A percentile compares a stretch with the other conserved stretches of the same genome.
Conservation (phyloP, 2,329 filamentous ascomycete species). For the Aphanocladium album region DNA sequence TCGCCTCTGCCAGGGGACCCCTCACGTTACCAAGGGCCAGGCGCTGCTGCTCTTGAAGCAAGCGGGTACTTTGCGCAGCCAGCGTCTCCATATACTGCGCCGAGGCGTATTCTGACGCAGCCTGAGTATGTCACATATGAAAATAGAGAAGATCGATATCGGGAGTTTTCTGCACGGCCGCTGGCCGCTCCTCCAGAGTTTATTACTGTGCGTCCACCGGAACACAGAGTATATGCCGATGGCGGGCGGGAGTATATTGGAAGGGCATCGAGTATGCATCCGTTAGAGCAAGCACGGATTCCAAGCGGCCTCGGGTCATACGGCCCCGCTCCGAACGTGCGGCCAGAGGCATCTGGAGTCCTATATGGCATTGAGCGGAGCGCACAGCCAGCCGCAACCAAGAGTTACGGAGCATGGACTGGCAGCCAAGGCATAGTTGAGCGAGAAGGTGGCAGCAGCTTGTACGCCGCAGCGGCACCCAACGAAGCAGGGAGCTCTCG, state of each 20-base stretch:
- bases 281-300: constrained; percentile 41
- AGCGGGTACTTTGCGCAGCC: constrained; percentile 44
- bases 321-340: constrained; percentile 39
- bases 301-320: constrained; percentile 36
- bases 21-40: constrained; percentile 44
- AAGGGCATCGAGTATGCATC: constrained; percentile 55
- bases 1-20: constrained; percentile 42
- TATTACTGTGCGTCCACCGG: constrained; percentile 41
- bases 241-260: constrained; percentile 48
- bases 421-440: neutral
- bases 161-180: constrained; percentile 53
- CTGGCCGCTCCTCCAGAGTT: constrained; percentile 40
- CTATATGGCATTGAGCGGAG: constrained; percentile 2
- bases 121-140: constrained; percentile 51
- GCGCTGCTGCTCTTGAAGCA: constrained; percentile 46
- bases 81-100: constrained; percentile 45
- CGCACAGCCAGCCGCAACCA: neutral
- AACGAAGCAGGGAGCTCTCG: neutral
- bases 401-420: constrained; percentile 1
- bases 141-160: constrained; percentile 50
- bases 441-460: neutral
- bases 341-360: constrained; percentile 27
- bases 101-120: constrained; percentile 56
- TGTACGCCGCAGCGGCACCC: neutral
- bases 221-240: constrained; percentile 40